Percentiles rank a stretch among this genome's conserved stretches.
Evolutionary conservation across 352 stramenopile species (phyloP).

Genomic region (Phytophthora tentaculata): DNA sequence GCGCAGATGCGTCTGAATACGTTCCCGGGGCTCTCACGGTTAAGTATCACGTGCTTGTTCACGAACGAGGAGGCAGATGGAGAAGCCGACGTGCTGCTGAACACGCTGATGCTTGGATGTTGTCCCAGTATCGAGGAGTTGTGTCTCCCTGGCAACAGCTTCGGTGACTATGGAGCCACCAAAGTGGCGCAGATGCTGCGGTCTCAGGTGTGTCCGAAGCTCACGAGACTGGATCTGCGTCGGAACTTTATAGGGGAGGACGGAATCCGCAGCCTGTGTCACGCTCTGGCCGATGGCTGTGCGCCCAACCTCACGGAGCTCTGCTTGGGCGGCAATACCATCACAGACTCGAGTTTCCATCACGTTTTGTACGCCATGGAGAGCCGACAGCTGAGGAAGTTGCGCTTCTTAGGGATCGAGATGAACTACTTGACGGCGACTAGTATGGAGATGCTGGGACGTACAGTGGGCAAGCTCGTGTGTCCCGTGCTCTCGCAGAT

Average conservation of each 20-base stretch:
- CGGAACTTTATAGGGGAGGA: conserved; percentile 90
- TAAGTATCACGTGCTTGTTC: conserved; percentile 84
- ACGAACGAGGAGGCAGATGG: conserved; percentile 88
- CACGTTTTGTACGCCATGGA: conserved; percentile 86
- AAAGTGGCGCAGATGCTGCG: conserved; percentile 87
- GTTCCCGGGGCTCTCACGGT: conserved; percentile 59
- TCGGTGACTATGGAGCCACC: conserved; percentile 83
- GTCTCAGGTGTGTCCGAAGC: conserved; percentile 75
- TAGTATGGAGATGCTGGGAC: conserved; percentile 89
- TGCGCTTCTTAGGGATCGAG: conserved; percentile 85
- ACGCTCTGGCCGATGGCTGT: conserved; percentile 73
- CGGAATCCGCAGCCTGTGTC: conserved; percentile 73
- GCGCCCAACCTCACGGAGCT: conserved; percentile 73
- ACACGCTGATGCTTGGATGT: conserved; percentile 80
- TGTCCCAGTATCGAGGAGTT: conserved; percentile 82
- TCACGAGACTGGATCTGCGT: conserved; percentile 79
- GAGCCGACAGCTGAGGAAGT: conserved; percentile 58
- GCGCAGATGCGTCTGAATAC: conserved; percentile 66
- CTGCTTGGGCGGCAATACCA: conserved; percentile 82
- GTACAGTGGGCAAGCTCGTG: conserved; percentile 83
- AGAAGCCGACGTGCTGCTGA: conserved; percentile 82
- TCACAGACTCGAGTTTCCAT: conserved; percentile 86
- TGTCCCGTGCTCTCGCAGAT: conserved; percentile 85
- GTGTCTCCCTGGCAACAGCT: conserved; percentile 84
- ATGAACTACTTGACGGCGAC: conserved; percentile 84